Evolutionary conservation across 2,329 filamentous ascomycete species (phyloP), one percentile per base, ranked within the genome.

Genomic region (Sarocladiaceae sp.): DNA sequence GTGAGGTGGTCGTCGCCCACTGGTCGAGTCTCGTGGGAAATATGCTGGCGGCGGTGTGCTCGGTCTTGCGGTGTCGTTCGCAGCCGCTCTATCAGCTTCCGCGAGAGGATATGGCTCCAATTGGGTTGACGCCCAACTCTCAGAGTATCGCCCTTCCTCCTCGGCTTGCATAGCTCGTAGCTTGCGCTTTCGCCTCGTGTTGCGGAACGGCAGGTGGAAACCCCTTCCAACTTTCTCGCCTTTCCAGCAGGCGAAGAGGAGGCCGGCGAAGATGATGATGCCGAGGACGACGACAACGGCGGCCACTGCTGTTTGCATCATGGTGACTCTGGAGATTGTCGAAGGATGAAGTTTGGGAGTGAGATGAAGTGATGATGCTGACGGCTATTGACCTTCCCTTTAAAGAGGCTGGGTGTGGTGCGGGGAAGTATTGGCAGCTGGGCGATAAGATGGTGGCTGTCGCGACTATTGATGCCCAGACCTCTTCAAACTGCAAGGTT

Each of bases 201-300:
- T 28, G 11, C 44, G 22, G 28, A 48, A 48, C 5, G 44, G 44
- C 10, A 48, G 44, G 26, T 48, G 44, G 4, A 20, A 17, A 11
- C 26, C 22, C 17, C 44, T 29, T 25, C 44, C 44, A 11, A 48
- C 44, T 22, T 48, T 48, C 28, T 48, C 44, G 44, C 44, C 44
- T 26, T 48, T 48, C 44, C 44, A 48, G 23, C 44, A 48, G 25
- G 4, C 25, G 26, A 31, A 48, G 26, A 29, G 13, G n/a, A 48
- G n/a, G 17, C 18, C 15, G 26, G 28, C 22, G 11, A 48, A 28
- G 44, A 48, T 33, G 3, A 48, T 6, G 44, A 42, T 7, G 37
- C 37, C 37, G 18, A 42, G 7, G 37, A 42, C 18, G 11, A 33
- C 28, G n/a, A 17, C 25, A 17, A 48, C n/a, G 28, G 33, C 26